Base-by-base conservation (phyloP, 148 eudicot species). In the Diospyros lotus region DNA sequence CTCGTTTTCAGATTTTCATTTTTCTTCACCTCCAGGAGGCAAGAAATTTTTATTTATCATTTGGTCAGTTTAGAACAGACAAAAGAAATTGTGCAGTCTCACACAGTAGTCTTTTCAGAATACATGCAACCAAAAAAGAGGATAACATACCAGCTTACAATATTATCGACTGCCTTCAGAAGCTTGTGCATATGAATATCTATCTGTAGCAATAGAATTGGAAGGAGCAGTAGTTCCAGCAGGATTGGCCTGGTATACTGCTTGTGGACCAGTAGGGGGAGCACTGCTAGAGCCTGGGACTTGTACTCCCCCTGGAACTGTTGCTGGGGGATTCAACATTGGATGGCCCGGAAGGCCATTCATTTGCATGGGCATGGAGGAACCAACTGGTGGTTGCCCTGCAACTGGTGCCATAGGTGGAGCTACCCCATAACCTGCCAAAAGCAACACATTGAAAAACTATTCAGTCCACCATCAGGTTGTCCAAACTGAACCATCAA, bases 371-470 rank as follows among this genome's bases (percentile, higher is more conserved):
- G 93, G 89, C 65, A 85, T 41, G 52, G 77, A 60, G 6, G 92
- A 85, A 55, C 80, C 80, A 80, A 80, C 87, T 1, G 84, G 85
- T 69, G 83, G 84, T 74, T 53, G 77, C 63, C 71, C 77, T 28
- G 60, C 42, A 42, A 43, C 38, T 53, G 81, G 84, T 5, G 81
- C 79, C 80, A 84, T 78, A 13, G 78, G 87, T 51, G 86, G 86
- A 69, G 80, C 45, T 38, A 82, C 45, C 71, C 64, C 85, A 66
- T 85, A 89, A 51, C 77, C 93, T 91, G 82, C 51, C 67, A 65
- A 74, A 64, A 14, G 1, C 69, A 40, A 12, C 2, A n/a, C n/a
- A 58, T 15, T 15, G 0, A 18, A 58, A 55, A 51, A 56, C 10
- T 3, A 56, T 9, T 14, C 10, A 56, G 13, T 7, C 1, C 59